Evolutionary conservation across 768 basidiomycete species (phyloP).

Genomic region (Leccinum rimulosum): DNA sequence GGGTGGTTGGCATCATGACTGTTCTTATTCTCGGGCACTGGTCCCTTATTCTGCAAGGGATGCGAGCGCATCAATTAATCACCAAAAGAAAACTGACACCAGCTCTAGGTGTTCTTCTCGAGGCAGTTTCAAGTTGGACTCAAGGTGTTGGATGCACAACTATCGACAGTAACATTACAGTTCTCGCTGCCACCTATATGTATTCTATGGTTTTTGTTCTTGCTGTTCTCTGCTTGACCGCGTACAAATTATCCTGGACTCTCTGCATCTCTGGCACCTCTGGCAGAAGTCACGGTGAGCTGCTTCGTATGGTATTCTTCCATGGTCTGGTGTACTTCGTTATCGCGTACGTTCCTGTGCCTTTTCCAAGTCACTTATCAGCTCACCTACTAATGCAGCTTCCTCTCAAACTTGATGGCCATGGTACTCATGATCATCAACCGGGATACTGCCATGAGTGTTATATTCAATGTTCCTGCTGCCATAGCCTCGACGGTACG

Average conservation of each 20-base stretch:
- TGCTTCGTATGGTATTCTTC: constrained; percentile 62
- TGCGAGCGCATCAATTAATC: too few relatives aligned
- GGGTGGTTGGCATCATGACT: too few relatives aligned
- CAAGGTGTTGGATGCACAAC: constrained; percentile 51
- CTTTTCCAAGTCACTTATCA: constrained; percentile 25
- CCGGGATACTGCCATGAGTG: constrained; percentile 63
- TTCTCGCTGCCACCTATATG: constrained; percentile 69
- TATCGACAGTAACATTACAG: constrained; percentile 54
- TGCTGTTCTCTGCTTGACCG: constrained; percentile 55
- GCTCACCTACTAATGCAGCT: constrained; percentile 25
- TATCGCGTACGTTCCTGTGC: constrained; percentile 51
- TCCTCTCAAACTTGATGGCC: constrained; percentile 40
- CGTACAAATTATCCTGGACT: constrained; percentile 50
- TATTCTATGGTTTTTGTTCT: constrained; percentile 77
- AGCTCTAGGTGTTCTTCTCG: constrained; percentile 52
- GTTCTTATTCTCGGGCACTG: too few relatives aligned
- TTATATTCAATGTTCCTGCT: constrained; percentile 65
- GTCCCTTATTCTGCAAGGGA: too few relatives aligned
- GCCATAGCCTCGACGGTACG: constrained; percentile 51
- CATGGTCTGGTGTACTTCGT: constrained; percentile 76
- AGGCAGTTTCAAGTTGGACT: constrained; percentile 44
- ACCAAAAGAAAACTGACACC: neutral
- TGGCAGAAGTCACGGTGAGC: constrained; percentile 38
- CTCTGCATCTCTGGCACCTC: constrained; percentile 10
- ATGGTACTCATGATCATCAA: constrained; percentile 63